These are phyloP conservation scores for Tremella yokohamensis DNA, from an alignment of 768 basidiomycete species.

Conservation along the genomic window DNA sequence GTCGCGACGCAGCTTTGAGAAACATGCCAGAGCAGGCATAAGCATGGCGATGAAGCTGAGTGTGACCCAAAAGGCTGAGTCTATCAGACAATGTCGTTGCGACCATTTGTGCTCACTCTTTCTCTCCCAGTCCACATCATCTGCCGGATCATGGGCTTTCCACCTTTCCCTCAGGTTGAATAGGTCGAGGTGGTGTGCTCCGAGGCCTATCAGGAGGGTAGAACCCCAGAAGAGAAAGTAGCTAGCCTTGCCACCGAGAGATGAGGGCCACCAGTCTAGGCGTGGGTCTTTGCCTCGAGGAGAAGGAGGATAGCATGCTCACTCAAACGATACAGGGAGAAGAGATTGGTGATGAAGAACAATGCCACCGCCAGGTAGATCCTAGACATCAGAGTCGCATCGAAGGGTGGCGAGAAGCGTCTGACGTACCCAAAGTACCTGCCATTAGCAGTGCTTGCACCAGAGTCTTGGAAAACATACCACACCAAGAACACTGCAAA, in stretches of 20 bases:
- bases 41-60: slow-evolving; percentile 51
- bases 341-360: slow-evolving; percentile 54
- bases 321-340: slow-evolving; percentile 53
- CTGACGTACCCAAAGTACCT: slow-evolving; percentile 22
- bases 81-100: neutral
- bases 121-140: slow-evolving; percentile 47
- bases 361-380: slow-evolving; percentile 53
- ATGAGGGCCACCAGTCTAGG: slow-evolving; percentile 53
- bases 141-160: slow-evolving; percentile 24
- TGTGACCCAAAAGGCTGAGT: slow-evolving; percentile 49
- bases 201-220: slow-evolving; percentile 37
- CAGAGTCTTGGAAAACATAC: slow-evolving; percentile 20
- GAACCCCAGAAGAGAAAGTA: slow-evolving; percentile 51
- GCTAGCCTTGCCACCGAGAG: slow-evolving; percentile 51
- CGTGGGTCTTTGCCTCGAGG: neutral
- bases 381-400: slow-evolving; percentile 23
- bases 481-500: slow-evolving; percentile 53
- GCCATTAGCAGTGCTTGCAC: too few relatives aligned
- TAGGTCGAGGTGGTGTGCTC: slow-evolving; percentile 45
- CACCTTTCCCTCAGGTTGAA: slow-evolving; percentile 40
- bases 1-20: slow-evolving; percentile 53
- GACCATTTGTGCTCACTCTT: slow-evolving; percentile 35
- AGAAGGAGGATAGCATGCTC: slow-evolving; percentile 1
- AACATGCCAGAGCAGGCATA: slow-evolving; percentile 52
- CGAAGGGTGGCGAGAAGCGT: slow-evolving; percentile 11